Evolutionary conservation across 164 flowering plant genomes (phyloP).

Genomic region (Euptelea pleiosperma): DNA sequence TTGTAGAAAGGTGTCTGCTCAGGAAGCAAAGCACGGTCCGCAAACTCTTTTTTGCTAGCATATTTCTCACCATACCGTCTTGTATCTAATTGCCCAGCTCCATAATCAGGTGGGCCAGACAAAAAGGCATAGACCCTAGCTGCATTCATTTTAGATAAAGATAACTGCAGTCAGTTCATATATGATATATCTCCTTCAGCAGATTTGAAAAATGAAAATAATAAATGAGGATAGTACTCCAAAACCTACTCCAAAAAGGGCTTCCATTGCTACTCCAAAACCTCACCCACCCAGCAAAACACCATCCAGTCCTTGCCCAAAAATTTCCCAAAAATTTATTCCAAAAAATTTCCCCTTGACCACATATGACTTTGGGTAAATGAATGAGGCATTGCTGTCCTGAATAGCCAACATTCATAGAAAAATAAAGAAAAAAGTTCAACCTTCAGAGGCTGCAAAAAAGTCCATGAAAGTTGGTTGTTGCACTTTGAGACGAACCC

Average conservation of each 20-base stretch:
- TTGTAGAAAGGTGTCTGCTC: constrained; percentile 97
- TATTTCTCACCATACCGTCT: constrained; percentile 95
- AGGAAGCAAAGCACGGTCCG: constrained; percentile 96
- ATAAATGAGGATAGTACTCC: constrained; percentile 34
- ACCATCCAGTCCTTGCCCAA: constrained; percentile 84
- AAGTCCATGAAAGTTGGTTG: constrained; percentile 6
- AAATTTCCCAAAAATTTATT: constrained; percentile 69
- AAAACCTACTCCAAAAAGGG: constrained; percentile 89
- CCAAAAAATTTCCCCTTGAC: not conserved
- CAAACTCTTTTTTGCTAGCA: constrained; percentile 98
- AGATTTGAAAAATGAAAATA: too few relatives aligned
- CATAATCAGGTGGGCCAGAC: constrained; percentile 99
- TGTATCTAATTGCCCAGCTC: constrained; percentile 95
- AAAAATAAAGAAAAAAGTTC: not conserved
- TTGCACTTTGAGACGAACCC: not conserved
- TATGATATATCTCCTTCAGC: constrained; percentile 7
- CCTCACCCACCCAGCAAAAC: constrained; percentile 90
- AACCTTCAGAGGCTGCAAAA: constrained; percentile 75
- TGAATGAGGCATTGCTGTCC: too few relatives aligned
- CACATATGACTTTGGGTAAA: not conserved
- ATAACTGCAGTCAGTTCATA: constrained; percentile 2
- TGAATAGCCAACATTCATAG: constrained; percentile 9
- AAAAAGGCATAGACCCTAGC: constrained; percentile 94
- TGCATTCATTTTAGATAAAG: constrained; percentile 33
- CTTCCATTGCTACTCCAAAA: constrained; percentile 95